Percentiles rank a stretch among this genome's conserved stretches.
Conservation (phyloP, 305 asterid species). For the Rubia balearica region DNA sequence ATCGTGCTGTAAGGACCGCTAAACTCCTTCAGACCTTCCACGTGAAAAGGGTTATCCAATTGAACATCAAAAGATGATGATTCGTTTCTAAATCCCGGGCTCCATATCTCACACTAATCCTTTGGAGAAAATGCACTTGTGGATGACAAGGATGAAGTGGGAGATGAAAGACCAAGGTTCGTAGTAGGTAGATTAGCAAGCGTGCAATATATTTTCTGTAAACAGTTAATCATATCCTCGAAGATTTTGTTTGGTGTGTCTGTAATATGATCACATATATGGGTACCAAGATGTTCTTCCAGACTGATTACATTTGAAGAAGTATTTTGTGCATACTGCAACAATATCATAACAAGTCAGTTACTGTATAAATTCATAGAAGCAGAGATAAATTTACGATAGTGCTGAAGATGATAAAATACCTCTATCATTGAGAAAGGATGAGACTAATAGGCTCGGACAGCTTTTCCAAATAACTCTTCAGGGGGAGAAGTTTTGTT, state of each 20-base stretch:
- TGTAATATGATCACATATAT: conserved; percentile 68
- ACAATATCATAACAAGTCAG: conserved; percentile 10
- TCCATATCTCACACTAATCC: conserved; percentile 72
- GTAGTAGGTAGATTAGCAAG: conserved; percentile 70
- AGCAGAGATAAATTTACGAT: background rate
- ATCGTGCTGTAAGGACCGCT: conserved; percentile 99
- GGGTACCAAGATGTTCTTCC: conserved; percentile 94
- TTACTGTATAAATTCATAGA: background rate
- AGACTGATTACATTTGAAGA: conserved; percentile 65
- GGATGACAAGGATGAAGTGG: conserved; percentile 77
- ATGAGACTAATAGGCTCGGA: conserved; percentile 91
- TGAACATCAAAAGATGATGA: conserved; percentile 80
- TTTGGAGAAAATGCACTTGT: conserved; percentile 79
- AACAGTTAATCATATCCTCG: conserved; percentile 93
- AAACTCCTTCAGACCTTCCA: conserved; percentile 88
- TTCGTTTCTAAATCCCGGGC: conserved; percentile 68
- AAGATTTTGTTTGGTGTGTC: conserved; percentile 83
- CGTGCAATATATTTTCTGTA: conserved; percentile 78
- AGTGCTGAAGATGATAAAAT: conserved; percentile 6
- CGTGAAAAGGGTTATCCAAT: conserved; percentile 83
- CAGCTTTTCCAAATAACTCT: conserved; percentile 56
- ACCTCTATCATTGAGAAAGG: conserved; percentile 97
- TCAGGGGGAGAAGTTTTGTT: conserved; percentile 48
- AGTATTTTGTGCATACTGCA: conserved; percentile 64
- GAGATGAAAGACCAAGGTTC: conserved; percentile 67